phyloP scores from a whole-genome alignment of 2,329 filamentous ascomycete species.

The Aspergillus ustus region DNA sequence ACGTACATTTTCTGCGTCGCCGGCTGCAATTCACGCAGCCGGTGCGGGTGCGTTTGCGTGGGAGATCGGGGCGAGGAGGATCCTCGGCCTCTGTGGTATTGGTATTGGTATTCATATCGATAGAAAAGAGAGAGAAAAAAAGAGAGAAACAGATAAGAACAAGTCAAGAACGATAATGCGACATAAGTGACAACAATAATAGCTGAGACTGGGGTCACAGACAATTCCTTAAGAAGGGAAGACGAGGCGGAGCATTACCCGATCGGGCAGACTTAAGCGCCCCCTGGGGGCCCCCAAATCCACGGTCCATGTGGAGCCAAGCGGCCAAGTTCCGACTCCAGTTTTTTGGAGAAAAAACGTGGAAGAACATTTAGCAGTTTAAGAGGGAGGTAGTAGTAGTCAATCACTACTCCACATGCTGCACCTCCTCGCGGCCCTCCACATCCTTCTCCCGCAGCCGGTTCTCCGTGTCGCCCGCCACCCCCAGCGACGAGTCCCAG shows the following conservation, averaged over 20 bases:
- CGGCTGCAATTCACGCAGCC: conserved; percentile 41
- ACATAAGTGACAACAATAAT: neutral
- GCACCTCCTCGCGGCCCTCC: conserved; percentile 7
- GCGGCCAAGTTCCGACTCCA: conserved; percentile 13
- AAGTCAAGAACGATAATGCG: neutral
- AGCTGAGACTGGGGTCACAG: neutral
- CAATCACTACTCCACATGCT: conserved; percentile 29
- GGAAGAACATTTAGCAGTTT: neutral
- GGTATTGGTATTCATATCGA: conserved; percentile 4
- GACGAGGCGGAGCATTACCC: conserved; percentile 18
- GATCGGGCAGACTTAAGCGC: conserved; percentile 28
- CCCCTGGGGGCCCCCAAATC: neutral
- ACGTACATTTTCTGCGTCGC: conserved; percentile 37
- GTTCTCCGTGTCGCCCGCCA: conserved; percentile 27
- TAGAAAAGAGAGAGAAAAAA: neutral
- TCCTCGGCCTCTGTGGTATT: conserved; percentile 11
- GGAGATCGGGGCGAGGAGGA: conserved; percentile 7
- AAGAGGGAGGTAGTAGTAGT: neutral
- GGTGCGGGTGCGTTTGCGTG: conserved; percentile 34
- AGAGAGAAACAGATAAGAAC: neutral
- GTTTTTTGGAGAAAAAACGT: neutral
- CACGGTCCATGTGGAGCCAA: neutral
- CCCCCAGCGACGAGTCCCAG: conserved; percentile 36
- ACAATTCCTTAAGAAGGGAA: conserved; percentile 16
- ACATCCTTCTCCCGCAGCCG: conserved; percentile 25